Conservation (phyloP, 768 basidiomycete species). For the Rhizopogon vulgaris region DNA sequence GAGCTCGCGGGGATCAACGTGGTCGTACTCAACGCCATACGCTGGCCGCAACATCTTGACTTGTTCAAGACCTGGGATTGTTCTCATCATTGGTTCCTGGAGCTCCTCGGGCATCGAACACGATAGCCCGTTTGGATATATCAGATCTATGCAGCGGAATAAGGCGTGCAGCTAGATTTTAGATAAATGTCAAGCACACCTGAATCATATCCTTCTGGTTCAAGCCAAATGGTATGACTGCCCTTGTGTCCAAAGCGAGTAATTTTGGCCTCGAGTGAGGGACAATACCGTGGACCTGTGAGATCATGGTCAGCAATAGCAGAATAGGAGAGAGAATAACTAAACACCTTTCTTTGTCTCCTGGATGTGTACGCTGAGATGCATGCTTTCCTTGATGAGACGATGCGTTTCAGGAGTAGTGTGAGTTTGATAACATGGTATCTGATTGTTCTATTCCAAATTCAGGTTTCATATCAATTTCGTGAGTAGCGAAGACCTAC, state of each 20-base stretch:
- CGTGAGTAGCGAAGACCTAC: slow-evolving; percentile 30
- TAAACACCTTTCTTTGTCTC: slow-evolving; percentile 75
- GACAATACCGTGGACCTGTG: slow-evolving; percentile 85
- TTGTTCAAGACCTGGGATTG: slow-evolving; percentile 79
- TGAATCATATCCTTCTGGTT: slow-evolving; percentile 89
- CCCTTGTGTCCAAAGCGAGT: slow-evolving; percentile 68
- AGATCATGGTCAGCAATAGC: not conserved
- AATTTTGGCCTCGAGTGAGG: slow-evolving; percentile 85
- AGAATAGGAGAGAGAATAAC: not conserved
- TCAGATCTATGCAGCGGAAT: slow-evolving; percentile 46
- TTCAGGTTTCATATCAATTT: not conserved
- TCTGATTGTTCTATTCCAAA: slow-evolving; percentile 57
- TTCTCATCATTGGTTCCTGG: slow-evolving; percentile 78
- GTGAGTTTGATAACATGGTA: slow-evolving; percentile 63
- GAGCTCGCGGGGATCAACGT: slow-evolving; percentile 81
- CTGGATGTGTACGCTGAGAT: slow-evolving; percentile 78
- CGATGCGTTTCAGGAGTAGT: slow-evolving; percentile 73
- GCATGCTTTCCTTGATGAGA: slow-evolving; percentile 69
- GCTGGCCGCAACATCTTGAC: slow-evolving; percentile 81
- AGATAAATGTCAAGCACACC: slow-evolving; percentile 34
- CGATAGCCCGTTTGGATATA: slow-evolving; percentile 89
- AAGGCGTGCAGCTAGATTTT: not conserved
- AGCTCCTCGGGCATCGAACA: slow-evolving; percentile 83
- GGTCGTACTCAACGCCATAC: slow-evolving; percentile 92
- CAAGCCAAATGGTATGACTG: slow-evolving; percentile 77